Evolutionary conservation across 345 rosid species (phyloP), one percentile per base, ranked within the genome.

Genomic region (Sonneratia alba): DNA sequence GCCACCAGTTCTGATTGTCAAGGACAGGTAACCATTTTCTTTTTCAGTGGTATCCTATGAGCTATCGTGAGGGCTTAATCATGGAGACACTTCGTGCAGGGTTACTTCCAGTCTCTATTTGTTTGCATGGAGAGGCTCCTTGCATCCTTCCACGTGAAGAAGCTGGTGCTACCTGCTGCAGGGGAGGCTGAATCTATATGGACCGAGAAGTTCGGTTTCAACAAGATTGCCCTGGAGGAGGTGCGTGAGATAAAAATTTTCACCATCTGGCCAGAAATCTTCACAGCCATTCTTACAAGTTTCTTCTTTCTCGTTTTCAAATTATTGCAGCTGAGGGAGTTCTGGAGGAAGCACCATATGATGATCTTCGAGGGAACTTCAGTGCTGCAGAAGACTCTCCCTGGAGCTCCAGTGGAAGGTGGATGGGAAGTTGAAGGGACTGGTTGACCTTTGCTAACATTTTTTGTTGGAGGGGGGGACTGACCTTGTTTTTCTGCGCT

Each of bases 151-250:
- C 81, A 85, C 13, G 91, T 92, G 72, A 88, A 85, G 81, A 80
- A 82, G 55, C 80, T 92, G 0, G 87, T 90, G 66, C 91, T 95
- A 72, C 99, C 97, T 19, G 95, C 97, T 18, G 97, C 97, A 32
- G 91, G 83, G 67, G 96, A 89, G 84, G 97, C 92, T 0, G 89
- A 85, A 78, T 87, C 97, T 24, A 89, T 95, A 61, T 95, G 97
- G 97, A 92, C 86, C 6, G 85, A 83, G 67, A 90, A 88, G 78
- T 95, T 95, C 59, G 91, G 97, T 15, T 95, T 95, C 76, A 67
- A 70, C 77, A 84, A 78, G 77, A 80, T 92, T 81, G 75, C 78
- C 0, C 77, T 77, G 0, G 92, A 87, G 12, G 96, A 89, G 92
- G 99, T 95, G 37, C 0, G 62, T 13, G 19, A 0, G 18, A 62